Conservation (phyloP, 805 yeast species). For the Ogataea degrootiae region DNA sequence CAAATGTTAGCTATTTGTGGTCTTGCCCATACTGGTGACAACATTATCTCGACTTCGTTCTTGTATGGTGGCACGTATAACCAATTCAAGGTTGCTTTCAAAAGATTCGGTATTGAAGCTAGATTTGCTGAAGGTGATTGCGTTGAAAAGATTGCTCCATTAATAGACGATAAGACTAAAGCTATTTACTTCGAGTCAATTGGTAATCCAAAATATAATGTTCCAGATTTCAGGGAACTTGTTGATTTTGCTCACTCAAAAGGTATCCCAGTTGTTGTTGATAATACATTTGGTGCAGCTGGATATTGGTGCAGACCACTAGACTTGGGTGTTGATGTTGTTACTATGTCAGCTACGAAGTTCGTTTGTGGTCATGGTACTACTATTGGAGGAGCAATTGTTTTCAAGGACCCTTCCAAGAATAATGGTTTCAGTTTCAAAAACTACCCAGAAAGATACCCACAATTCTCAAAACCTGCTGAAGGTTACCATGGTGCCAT, state of each 20-base stretch:
- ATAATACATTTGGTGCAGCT: slow-evolving; percentile 97
- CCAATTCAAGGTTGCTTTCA: slow-evolving; percentile 89
- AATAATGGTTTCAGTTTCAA: slow-evolving; percentile 92
- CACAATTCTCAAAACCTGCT: slow-evolving; percentile 86
- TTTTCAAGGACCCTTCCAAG: slow-evolving; percentile 45
- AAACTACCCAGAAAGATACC: slow-evolving; percentile 79
- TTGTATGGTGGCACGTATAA: slow-evolving; percentile 96
- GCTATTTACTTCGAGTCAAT: slow-evolving; percentile 87
- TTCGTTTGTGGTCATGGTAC: slow-evolving; percentile 99
- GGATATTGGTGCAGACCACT: slow-evolving; percentile 83
- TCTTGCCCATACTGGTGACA: slow-evolving; percentile 84
- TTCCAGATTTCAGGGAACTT: slow-evolving; percentile 83
- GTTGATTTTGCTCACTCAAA: slow-evolving; percentile 74
- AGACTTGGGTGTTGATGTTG: slow-evolving; percentile 86
- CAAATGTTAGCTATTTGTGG: slow-evolving; percentile 81
- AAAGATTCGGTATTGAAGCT: slow-evolving; percentile 75
- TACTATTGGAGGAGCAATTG: slow-evolving; percentile 85
- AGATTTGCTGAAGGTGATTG: slow-evolving; percentile 81
- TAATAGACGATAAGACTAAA: slow-evolving; percentile 80
- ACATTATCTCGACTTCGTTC: slow-evolving; percentile 79
- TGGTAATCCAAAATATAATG: slow-evolving; percentile 89
- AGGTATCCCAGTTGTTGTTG: slow-evolving; percentile 88
- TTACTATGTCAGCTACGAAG: slow-evolving; percentile 92
- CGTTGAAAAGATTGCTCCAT: slow-evolving; percentile 63
- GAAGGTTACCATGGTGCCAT: slow-evolving; percentile 92